Evolutionary conservation across 768 basidiomycete genomes (phyloP).

Genomic region (Rhizopogon sp.): DNA sequence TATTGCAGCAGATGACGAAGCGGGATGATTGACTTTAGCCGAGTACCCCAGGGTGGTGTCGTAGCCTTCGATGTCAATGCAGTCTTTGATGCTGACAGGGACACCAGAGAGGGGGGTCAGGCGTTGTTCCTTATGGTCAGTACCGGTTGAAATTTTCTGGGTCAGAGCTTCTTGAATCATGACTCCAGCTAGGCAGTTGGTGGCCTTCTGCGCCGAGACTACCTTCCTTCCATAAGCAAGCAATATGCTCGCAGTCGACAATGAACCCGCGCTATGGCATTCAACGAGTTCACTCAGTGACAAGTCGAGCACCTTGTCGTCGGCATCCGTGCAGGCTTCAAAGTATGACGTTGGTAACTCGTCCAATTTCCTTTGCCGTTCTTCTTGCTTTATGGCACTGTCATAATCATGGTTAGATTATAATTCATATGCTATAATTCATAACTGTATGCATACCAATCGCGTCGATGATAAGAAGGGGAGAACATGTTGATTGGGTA

Average conservation of each 20-base stretch:
- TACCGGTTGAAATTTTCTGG: constrained; percentile 2
- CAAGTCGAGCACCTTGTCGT: constrained; percentile 31
- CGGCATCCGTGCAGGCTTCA: constrained; percentile 26
- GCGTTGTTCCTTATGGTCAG: constrained; percentile 4
- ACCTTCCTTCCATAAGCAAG: constrained; percentile 36
- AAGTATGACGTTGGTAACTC: constrained; percentile 24
- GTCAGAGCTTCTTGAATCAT: constrained; percentile 29
- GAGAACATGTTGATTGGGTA: constrained; percentile 16
- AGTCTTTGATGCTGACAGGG: constrained; percentile 47
- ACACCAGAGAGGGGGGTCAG: constrained; percentile 33
- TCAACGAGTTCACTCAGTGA: constrained; percentile 33
- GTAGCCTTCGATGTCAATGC: constrained; percentile 38
- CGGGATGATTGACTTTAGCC: constrained; percentile 30
- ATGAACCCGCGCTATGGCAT: constrained; percentile 19
- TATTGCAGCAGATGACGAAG: constrained; percentile 30
- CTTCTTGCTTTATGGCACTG: constrained; percentile 28
- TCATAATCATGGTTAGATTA: neutral
- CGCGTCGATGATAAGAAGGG: constrained; percentile 19
- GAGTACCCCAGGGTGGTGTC: constrained; percentile 44
- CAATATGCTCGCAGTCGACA: constrained; percentile 28
- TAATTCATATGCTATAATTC: neutral
- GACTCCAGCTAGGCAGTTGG: constrained; percentile 48
- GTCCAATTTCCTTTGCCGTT: constrained; percentile 24
- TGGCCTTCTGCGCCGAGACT: constrained; percentile 34
- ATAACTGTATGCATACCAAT: constrained; percentile 20